Base-by-base conservation (phyloP, 1,284 basidiomycete genomes). In the Ceratobasidium sp. region DNA sequence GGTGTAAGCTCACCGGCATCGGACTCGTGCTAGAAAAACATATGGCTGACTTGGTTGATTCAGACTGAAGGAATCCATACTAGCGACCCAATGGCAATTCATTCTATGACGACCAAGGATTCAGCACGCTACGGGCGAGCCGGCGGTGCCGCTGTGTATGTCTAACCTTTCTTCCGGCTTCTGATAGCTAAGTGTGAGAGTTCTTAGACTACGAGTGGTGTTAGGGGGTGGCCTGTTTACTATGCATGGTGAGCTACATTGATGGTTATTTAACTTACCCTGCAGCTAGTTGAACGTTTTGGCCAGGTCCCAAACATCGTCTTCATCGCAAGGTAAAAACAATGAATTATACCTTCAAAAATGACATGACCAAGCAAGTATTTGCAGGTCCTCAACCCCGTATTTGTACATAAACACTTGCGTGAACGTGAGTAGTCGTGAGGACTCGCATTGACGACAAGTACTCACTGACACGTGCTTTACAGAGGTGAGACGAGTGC, bases 61-160 rank as follows among this genome's bases (percentile, higher is more conserved):
- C 61, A 88, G 88, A 81, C 82, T 28, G 82, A 87, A 79, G 86
- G 86, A 81, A 84, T 90, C 26, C 89, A 89, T 80, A 82, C 89
- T 23, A 87, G 88, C 2, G 89, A 90, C 79, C 88, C 89, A 3
- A 84, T 83, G 13, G 87, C 89, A 2, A 82, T 90, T 5, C 86
- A 88, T 67, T 85, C 85, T 67, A 87, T 90, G 44, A 81, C 88
- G 4, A 78, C 87, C 33, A 89, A 87, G 80, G 89, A 89, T 58
- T 86, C 87, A 79, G 86, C 89, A 78, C 83, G 87, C 7, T 90
- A 87, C 67, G 89, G 89, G 68, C 89, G 89, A 80, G 88, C 88
- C 0, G 82, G 86, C 89, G 81, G 85, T 87, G 55, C 86, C 86
- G 89, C 89, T 69, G 58, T 60, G 58, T 60, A 60, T 10, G 5